Conservation (phyloP, 768 basidiomycete genomes). For the Pulveroboletus sp. region DNA sequence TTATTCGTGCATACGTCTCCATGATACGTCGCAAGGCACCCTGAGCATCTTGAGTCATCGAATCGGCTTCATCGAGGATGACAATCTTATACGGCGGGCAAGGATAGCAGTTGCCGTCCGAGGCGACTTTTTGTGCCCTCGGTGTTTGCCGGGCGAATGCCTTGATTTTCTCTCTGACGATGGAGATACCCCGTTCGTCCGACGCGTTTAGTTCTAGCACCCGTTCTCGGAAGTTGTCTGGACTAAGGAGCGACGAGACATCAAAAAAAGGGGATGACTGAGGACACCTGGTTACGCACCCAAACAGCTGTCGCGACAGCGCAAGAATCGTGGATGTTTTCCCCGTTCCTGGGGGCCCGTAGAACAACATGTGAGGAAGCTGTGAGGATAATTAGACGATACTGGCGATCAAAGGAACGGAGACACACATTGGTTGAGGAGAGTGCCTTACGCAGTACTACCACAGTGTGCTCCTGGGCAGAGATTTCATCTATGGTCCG, state of each 20-base stretch:
- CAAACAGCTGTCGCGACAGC: slow-evolving; percentile 88
- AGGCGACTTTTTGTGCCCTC: slow-evolving; percentile 66
- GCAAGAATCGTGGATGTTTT: slow-evolving; percentile 99
- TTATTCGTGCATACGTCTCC: slow-evolving; percentile 98
- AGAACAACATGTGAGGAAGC: slow-evolving; percentile 99
- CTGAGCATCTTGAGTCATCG: slow-evolving; percentile 99
- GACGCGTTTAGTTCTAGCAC: slow-evolving; percentile 98
- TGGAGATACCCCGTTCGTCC: slow-evolving; percentile 94
- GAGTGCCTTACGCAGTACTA: slow-evolving; percentile 86
- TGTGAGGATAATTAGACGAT: slow-evolving; percentile 34
- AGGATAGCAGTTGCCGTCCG: slow-evolving; percentile 81
- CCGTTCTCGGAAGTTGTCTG: slow-evolving; percentile 88
- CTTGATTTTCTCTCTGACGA: slow-evolving; percentile 98
- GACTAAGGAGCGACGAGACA: slow-evolving; percentile 45
- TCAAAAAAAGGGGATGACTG: not conserved
- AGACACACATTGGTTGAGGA: slow-evolving; percentile 81
- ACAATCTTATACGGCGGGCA: slow-evolving; percentile 99
- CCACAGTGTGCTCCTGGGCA: slow-evolving; percentile 94
- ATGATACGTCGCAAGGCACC: slow-evolving; percentile 96
- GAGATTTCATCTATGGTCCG: slow-evolving; percentile 98
- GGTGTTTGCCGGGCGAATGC: slow-evolving; percentile 93
- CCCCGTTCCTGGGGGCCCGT: slow-evolving; percentile 97
- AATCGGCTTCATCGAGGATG: slow-evolving; percentile 98
- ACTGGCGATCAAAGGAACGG: not conserved
- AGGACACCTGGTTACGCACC: slow-evolving; percentile 53